phyloP scores from a whole-genome alignment of 306 rosid species.

The Herpetospermum pedunculosum region DNA sequence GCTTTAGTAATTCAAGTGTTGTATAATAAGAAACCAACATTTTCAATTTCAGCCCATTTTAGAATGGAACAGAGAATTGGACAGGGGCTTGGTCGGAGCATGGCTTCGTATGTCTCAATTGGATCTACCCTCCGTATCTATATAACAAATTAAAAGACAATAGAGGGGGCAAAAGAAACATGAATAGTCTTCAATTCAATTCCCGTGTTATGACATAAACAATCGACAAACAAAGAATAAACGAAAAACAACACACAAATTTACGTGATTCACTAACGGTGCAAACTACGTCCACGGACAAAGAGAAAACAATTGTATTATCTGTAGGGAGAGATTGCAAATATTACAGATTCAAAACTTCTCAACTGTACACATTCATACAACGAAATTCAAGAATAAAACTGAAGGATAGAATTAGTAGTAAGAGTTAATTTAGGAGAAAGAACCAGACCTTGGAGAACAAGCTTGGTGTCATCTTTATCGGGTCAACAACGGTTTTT shows the following conservation, averaged over 20 bases:
- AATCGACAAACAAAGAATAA: no score
- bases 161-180: constrained; percentile 10
- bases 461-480: constrained; percentile 79
- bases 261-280: no score
- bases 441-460: constrained; percentile 76
- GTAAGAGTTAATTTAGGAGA: not conserved
- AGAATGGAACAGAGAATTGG: not conserved
- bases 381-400: not conserved
- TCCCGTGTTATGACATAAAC: no score
- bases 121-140: constrained; percentile 87
- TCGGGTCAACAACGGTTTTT: constrained; percentile 64
- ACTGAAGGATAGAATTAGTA: not conserved
- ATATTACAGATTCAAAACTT: no score
- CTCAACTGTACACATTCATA: not conserved
- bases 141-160: no score
- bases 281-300: no score
- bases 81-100: constrained; percentile 65
- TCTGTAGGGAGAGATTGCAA: no score
- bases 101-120: constrained; percentile 78
- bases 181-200: not conserved
- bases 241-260: no score
- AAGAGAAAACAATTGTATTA: no score
- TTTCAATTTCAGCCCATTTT: not conserved
- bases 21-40: not conserved
- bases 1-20: no score